Evolutionary conservation across 2,329 filamentous ascomycete genomes (phyloP), one percentile per base, ranked within the genome.

Genomic region (Endocalyx cinctus): DNA sequence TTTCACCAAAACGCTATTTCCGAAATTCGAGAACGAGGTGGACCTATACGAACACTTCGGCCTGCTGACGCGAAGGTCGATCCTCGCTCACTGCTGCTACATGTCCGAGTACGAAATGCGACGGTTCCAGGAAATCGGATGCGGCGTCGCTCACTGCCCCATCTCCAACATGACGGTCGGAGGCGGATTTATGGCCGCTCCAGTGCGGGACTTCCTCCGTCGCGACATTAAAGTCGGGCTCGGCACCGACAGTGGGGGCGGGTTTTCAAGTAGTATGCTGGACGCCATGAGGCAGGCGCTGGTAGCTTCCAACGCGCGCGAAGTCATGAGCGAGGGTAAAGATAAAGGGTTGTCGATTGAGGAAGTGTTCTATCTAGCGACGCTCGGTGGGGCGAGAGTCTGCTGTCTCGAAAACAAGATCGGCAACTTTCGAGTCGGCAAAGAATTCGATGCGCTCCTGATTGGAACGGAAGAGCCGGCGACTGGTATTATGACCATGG

Each of bases 81-180:
- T 84, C 35, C 67, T 84, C 1, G 81, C 80, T 0, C 81, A 84
- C 49, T 82, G 79, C 57, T 82, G 76, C 35, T 69, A 75, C 48
- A 72, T 82, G 57, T 67, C 62, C 5, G 67, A 74, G 3, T 62
- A 71, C 18, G 80, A 84, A 51, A 67, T 73, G 29, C 42, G 54
- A 1, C 59, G 62, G 5, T 45, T 83, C 2, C 45, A 54, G 11
- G 51, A 59, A 7, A 58, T 75, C 7, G 55, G 57, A 0, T 81
- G 77, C 42, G 77, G 78, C 13, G 63, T 83, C 2, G 75, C 78
- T 0, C 79, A 83, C 47, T 83, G 79, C 37, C 79, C 79, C 0
- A 69, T 77, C 2, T 66, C 77, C 8, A 83, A 82, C 51, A 81
- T 79, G 59, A 79, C 74, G 0, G 67, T 76, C 0, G 72, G 74